phyloP scores from a whole-genome alignment of 139 green algal genomes.

The Ettlia oleoabundans region DNA sequence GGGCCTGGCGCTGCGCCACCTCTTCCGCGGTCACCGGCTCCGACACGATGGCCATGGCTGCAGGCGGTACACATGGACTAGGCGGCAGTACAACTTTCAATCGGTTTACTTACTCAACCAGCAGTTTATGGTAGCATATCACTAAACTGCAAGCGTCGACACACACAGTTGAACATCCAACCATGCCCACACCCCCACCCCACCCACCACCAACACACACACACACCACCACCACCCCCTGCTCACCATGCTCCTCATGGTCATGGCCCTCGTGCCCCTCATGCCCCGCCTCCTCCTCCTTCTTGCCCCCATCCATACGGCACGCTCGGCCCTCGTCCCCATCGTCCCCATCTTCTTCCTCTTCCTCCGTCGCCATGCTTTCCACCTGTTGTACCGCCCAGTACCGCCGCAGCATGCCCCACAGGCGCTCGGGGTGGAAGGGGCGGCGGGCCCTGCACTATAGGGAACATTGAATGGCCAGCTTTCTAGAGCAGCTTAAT shows the following conservation, averaged over 20 bases:
- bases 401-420: conserved; percentile 53
- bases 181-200: neutral
- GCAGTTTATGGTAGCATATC: too few relatives aligned
- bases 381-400: conserved; percentile 63
- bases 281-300: neutral
- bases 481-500: neutral
- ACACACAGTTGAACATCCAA: too few relatives aligned
- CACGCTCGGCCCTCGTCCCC: too few relatives aligned
- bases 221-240: too few relatives aligned
- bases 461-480: neutral
- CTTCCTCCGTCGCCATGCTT: conserved; percentile 22
- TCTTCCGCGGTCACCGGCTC: conserved; percentile 7
- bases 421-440: conserved; percentile 80
- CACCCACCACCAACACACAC: neutral
- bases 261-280: neutral
- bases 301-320: neutral
- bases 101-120: too few relatives aligned
- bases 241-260: neutral
- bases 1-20: neutral
- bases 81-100: too few relatives aligned
- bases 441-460: conserved; percentile 46
- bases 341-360: conserved; percentile 12
- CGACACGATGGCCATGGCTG: conserved; percentile 10
- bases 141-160: too few relatives aligned
- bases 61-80: neutral